A percentile compares a stretch with the other conserved stretches of the same genome.
Conservation (phyloP, 2,329 filamentous ascomycete genomes). For the Cladobotryum mycophilum region DNA sequence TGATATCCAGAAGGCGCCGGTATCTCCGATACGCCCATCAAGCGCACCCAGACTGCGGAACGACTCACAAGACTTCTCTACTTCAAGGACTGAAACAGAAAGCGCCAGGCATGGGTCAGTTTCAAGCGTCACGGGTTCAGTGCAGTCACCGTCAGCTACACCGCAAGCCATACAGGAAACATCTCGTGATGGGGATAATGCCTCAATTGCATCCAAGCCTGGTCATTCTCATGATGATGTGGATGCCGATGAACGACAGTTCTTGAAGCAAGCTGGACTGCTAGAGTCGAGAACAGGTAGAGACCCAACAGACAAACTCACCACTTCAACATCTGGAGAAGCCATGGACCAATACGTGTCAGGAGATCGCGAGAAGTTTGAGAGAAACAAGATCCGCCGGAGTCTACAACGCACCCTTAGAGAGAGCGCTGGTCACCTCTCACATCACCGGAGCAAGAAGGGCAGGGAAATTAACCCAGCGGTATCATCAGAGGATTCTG, state of each 20-base stretch:
- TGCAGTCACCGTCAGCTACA: conserved; percentile 19
- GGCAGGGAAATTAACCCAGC: conserved; percentile 52
- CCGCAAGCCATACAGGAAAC: conserved; percentile 15
- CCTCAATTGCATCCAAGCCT: conserved; percentile 2
- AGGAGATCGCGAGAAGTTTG: conserved; percentile 43
- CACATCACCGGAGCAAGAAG: conserved; percentile 66
- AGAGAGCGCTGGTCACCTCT: conserved; percentile 64
- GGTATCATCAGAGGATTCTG: conserved; percentile 30
- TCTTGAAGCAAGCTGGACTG: conserved; percentile 62
- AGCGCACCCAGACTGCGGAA: conserved; percentile 15
- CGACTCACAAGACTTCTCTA: conserved; percentile 21
- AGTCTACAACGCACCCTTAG: conserved; percentile 86
- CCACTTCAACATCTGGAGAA: conserved; percentile 28
- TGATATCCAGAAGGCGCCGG: conserved; percentile 22
- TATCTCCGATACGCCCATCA: conserved; percentile 26
- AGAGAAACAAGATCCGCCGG: conserved; percentile 66
- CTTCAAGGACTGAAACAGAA: conserved; percentile 16
- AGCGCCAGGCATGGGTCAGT: conserved; percentile 25
- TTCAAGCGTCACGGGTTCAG: conserved; percentile 24
- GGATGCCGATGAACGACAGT: conserved; percentile 61
- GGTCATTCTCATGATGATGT: conserved; percentile 36
- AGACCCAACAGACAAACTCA: conserved; percentile 29
- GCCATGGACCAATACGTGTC: conserved; percentile 27
- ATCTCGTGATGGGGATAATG: conserved; percentile 15
- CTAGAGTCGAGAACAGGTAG: conserved; percentile 37